phyloP scores from a whole-genome alignment of 495 filamentous ascomycete species.

The Tuber magnatum region DNA sequence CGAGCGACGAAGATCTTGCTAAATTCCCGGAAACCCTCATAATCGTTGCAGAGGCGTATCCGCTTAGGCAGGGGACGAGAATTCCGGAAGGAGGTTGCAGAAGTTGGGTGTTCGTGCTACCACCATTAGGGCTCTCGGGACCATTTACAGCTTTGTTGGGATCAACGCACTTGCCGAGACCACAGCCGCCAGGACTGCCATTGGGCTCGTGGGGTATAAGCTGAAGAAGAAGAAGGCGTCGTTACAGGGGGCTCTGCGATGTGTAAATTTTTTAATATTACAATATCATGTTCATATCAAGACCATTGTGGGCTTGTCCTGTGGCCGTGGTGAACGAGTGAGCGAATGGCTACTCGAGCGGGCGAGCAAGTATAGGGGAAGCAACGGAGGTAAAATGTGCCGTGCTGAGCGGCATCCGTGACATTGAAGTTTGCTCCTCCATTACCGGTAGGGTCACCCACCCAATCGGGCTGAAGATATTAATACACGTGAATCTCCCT shows the following conservation, averaged over 20 bases:
- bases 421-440: no score
- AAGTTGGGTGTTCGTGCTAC: constrained; percentile 44
- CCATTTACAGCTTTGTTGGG: constrained; percentile 42
- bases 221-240: constrained; percentile 18
- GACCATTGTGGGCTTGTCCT: neutral
- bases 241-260: neutral
- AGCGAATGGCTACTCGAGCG: neutral
- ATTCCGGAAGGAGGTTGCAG: constrained; percentile 45
- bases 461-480: no score
- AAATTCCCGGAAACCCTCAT: constrained; percentile 47
- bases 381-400: neutral
- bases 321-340: neutral
- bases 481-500: no score
- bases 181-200: constrained; percentile 10
- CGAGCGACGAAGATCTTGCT: constrained; percentile 29
- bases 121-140: constrained; percentile 40
- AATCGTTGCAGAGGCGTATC: constrained; percentile 46
- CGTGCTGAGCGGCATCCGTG: neutral
- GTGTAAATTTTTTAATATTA: neutral
- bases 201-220: constrained; percentile 12
- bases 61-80: constrained; percentile 47
- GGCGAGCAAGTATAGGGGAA: neutral
- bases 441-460: no score
- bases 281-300: neutral
- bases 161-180: constrained; percentile 40